phyloP scores from a whole-genome alignment of 352 stramenopile genomes.

The Pythium grandisporangium region DNA sequence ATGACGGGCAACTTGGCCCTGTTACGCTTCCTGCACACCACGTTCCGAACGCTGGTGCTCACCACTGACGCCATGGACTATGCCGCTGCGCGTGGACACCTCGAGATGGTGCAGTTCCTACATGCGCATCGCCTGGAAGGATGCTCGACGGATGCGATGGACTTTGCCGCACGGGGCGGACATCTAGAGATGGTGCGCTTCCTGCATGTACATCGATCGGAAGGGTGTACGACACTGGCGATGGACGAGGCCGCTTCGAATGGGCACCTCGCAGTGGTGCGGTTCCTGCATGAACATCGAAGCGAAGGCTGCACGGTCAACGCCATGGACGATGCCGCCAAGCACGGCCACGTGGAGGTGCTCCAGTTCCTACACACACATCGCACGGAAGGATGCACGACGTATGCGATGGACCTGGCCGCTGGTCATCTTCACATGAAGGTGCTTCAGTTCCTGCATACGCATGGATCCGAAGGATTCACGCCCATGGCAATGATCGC shows the following conservation, averaged over 20 bases:
- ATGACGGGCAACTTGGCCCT: not conserved
- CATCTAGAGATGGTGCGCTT: constrained; percentile 1
- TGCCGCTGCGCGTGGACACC: not conserved
- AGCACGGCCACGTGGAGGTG: constrained; percentile 1
- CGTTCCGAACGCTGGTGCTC: constrained; percentile 1
- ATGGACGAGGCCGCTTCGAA: constrained; percentile 1
- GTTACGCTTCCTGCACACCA: not conserved
- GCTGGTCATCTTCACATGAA: not conserved
- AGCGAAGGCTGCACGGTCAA: constrained; percentile 1
- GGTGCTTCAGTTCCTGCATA: not conserved
- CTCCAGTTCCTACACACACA: not conserved
- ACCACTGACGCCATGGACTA: constrained; percentile 3
- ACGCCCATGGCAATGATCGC: not conserved
- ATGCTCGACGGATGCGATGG: constrained; percentile 1
- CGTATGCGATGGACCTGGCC: constrained; percentile 1
- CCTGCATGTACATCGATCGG: not conserved
- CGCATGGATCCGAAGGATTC: constrained; percentile 2
- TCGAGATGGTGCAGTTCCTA: not conserved
- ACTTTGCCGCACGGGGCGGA: constrained; percentile 1
- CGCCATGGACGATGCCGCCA: constrained; percentile 2
- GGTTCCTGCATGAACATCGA: constrained; percentile 2
- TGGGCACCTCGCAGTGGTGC: not conserved
- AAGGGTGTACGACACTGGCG: constrained; percentile 1
- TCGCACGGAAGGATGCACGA: constrained; percentile 1
- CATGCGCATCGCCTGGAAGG: not conserved